Conservation (phyloP, 768 basidiomycete genomes). For the Hericium alpestre region DNA sequence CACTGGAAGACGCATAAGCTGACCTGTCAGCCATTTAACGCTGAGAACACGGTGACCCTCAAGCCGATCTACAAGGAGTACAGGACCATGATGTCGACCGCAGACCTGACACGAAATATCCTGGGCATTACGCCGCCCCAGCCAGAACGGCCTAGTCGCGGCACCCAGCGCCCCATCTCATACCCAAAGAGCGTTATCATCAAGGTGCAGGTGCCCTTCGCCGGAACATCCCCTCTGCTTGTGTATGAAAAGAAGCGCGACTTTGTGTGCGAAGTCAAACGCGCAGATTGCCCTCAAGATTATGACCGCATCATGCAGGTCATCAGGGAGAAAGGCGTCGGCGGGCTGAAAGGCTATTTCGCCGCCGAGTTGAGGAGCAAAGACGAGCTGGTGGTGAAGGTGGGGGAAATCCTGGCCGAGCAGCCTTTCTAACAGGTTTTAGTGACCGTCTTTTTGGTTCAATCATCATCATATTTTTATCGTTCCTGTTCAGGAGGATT, state of each 20-base stretch:
- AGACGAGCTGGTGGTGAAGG: slow-evolving; percentile 39
- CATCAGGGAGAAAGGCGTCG: slow-evolving; percentile 31
- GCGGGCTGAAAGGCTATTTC: slow-evolving; percentile 43
- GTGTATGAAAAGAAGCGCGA: slow-evolving; percentile 47
- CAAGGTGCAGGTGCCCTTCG: slow-evolving; percentile 42
- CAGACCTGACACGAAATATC: slow-evolving; percentile 21
- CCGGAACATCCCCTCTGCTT: slow-evolving; percentile 16
- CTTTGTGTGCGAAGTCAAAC: slow-evolving; percentile 34
- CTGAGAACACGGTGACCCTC: slow-evolving; percentile 33
- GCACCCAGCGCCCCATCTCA: slow-evolving; percentile 11
- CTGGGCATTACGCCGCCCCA: slow-evolving; percentile 19
- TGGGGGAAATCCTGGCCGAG: slow-evolving; percentile 41
- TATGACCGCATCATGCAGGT: slow-evolving; percentile 33
- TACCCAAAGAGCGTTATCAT: slow-evolving; percentile 34
- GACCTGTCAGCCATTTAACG: slow-evolving; percentile 34
- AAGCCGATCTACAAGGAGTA: slow-evolving; percentile 29
- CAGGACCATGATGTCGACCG: slow-evolving; percentile 15
- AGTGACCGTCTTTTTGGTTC: no score
- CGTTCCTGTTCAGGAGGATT: no score
- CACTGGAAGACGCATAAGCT: slow-evolving; percentile 42
- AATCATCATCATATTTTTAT: no score
- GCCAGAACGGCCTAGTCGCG: slow-evolving; percentile 15
- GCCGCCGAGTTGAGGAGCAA: slow-evolving; percentile 37
- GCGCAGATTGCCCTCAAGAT: slow-evolving; percentile 20
- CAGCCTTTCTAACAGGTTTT: slow-evolving; percentile 36